Evolutionary conservation across 2,329 filamentous ascomycete species (phyloP), one percentile per base, ranked within the genome.

Genomic region (Thelonectria blattea): DNA sequence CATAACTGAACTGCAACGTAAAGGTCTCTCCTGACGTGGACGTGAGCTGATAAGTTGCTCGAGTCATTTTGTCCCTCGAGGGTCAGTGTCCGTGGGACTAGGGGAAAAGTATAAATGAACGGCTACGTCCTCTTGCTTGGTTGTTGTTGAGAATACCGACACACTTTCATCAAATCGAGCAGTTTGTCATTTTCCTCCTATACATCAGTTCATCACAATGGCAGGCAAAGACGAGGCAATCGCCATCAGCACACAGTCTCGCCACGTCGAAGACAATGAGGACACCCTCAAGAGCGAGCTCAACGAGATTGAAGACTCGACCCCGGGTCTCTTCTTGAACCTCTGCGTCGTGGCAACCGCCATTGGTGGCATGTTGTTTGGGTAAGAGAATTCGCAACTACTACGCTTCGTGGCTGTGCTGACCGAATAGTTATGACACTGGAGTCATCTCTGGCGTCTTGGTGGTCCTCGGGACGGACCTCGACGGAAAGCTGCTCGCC

Each of bases 391-490:
- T 15, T 12, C 9, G 34, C 34, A 14, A 11, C 34, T 15, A 3
- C 15, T 15, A 3, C 4, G 9, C 5, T 37, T 14, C 12, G 9
- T 34, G 32, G 10, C 12, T 37, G 34, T 5, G 15, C 34, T 14
- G 34, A 37, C 34, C 11, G 15, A 11, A 14, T 37, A 37, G 34
- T 12, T 37, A 83, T 58, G 80, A 83, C 55, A 83, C 80, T 14
- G 79, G 80, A 14, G 77, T 81, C 63, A 83, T 83, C 46, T 81
- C 78, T 2, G 79, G 79, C 0, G 80, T 82, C 5, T 71, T 83
- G 0, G 78, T 82, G 17, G 77, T 75, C 37, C 68, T 81, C 59
- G 62, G 75, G 71, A 52, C 50, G 10, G 63, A 66, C 41, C 61
- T 66, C 30, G 43, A 66, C 30, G 58, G 61, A 5, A 42, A 53